Percentiles rank a stretch among this genome's conserved stretches.
phyloP scores from a whole-genome alignment of 306 rosid genomes.

The Trichosanthes cucumerina region DNA sequence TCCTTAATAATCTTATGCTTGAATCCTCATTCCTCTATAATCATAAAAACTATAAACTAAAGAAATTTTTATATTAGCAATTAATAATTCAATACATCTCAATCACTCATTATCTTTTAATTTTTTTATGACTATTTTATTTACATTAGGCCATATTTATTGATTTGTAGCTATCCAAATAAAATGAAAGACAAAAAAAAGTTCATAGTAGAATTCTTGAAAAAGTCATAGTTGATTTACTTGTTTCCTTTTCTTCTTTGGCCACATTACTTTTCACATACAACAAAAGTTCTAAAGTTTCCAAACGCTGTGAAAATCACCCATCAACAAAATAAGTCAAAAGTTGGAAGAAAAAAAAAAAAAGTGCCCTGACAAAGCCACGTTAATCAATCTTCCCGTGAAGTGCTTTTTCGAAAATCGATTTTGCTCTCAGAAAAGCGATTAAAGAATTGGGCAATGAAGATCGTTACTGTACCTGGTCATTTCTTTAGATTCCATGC shows the following conservation, averaged over 20 bases:
- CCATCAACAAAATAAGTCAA: background rate
- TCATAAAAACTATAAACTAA: no score
- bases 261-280: background rate
- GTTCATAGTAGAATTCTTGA: background rate
- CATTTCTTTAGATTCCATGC: background rate
- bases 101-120: no score
- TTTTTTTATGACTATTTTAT: background rate
- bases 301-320: background rate
- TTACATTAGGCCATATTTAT: background rate
- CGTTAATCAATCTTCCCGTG: background rate
- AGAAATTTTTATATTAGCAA: no score
- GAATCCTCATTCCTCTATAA: no score
- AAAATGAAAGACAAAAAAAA: background rate
- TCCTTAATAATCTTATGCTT: no score
- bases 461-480: background rate
- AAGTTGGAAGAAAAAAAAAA: background rate
- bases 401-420: background rate
- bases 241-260: background rate
- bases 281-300: background rate
- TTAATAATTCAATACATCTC: no score
- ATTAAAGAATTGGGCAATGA: background rate
- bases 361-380: background rate
- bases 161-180: background rate
- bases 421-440: background rate
- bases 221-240: background rate